phyloP scores from a whole-genome alignment of 805 yeast genomes.

The Yarrowia osloensis region DNA sequence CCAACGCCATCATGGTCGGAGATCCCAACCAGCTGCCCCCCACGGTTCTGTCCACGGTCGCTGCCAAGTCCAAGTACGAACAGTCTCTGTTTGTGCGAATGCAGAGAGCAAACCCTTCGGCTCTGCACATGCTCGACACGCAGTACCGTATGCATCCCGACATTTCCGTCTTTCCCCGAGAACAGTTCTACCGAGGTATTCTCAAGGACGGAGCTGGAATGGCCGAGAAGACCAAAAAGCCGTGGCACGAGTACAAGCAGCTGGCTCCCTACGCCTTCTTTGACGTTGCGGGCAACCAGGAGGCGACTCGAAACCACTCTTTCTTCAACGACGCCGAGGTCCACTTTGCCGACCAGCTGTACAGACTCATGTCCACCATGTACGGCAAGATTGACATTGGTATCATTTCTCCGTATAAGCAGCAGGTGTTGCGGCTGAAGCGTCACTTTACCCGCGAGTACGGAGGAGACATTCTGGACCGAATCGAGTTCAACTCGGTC shows the following conservation, averaged over 20 bases:
- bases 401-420: conserved; percentile 91
- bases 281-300: conserved; percentile 65
- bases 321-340: conserved; percentile 73
- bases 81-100: conserved; percentile 92
- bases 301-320: conserved; percentile 63
- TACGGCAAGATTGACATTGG: conserved; percentile 63
- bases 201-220: conserved; percentile 80
- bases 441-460: conserved; percentile 57
- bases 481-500: conserved; percentile 87
- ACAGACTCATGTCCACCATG: conserved; percentile 50
- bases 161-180: conserved; percentile 83
- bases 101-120: conserved; percentile 63
- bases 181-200: conserved; percentile 72
- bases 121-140: conserved; percentile 76
- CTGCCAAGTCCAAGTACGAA: conserved; percentile 77
- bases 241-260: conserved; percentile 66
- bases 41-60: conserved; percentile 87
- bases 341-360: conserved; percentile 66
- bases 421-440: conserved; percentile 67
- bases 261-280: conserved; percentile 80
- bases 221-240: conserved; percentile 57
- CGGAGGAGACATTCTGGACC: conserved; percentile 63
- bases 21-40: conserved; percentile 99
- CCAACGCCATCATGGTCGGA: conserved; percentile 93
- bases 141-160: conserved; percentile 98